Conservation (phyloP, 108 stramenopile species). For the Cylindrotheca closterium region DNA sequence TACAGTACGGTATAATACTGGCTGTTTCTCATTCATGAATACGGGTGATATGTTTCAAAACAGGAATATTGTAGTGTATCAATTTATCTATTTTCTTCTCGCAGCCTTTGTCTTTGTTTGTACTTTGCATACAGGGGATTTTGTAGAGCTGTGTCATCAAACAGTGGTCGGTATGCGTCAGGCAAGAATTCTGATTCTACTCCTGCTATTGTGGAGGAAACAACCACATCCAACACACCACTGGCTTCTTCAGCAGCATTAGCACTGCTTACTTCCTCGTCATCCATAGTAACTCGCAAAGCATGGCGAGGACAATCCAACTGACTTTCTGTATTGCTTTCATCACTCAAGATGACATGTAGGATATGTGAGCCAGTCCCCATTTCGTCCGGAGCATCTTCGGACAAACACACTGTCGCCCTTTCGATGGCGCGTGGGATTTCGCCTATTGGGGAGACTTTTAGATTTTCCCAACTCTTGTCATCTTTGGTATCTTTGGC, state of each 20-base stretch:
- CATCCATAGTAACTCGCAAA: slow-evolving; percentile 8
- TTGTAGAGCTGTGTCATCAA: slow-evolving; percentile 15
- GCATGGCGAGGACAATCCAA: slow-evolving; percentile 3
- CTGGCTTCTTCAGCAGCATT: neutral
- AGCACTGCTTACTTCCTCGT: neutral
- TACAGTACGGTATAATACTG: too few species aligned
- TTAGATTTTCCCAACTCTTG: neutral
- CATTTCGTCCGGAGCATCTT: slow-evolving; percentile 10
- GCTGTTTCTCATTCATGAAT: too few species aligned
- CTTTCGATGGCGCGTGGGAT: slow-evolving; percentile 12
- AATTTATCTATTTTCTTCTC: too few species aligned
- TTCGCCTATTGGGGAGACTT: neutral
- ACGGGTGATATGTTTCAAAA: too few species aligned
- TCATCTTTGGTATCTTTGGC: neutral
- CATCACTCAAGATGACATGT: slow-evolving; percentile 10
- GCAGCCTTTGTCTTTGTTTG: slow-evolving; percentile 15
- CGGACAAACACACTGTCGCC: slow-evolving; percentile 17
- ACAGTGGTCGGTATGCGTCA: slow-evolving; percentile 34
- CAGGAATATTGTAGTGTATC: too few species aligned
- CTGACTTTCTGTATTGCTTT: neutral
- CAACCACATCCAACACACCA: slow-evolving; percentile 26
- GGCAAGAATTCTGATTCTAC: slow-evolving; percentile 32
- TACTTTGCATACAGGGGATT: slow-evolving; percentile 20
- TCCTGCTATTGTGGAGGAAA: slow-evolving; percentile 29
- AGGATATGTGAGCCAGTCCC: slow-evolving; percentile 31